A percentile compares a stretch with the other conserved stretches of the same genome.
phyloP scores from a whole-genome alignment of 2,329 filamentous ascomycete species.

The Arthrobotrys pseudoclavata region DNA sequence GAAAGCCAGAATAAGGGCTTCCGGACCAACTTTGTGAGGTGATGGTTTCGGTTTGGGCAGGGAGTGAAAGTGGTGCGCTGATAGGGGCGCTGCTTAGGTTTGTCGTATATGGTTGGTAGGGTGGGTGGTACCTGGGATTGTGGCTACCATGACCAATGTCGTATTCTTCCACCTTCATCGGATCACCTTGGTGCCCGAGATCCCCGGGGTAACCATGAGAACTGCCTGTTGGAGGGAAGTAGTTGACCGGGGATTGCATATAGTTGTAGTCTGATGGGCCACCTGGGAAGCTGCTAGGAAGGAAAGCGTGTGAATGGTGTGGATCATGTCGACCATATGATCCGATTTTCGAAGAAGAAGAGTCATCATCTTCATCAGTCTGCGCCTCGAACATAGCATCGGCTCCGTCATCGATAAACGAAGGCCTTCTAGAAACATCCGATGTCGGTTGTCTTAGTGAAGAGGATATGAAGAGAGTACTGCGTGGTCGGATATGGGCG shows the following conservation, averaged over 20 bases:
- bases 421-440: slow-evolving; percentile 52
- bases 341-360: slow-evolving; percentile 48
- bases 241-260: slow-evolving; percentile 45
- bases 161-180: slow-evolving; percentile 54
- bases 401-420: slow-evolving; percentile 56
- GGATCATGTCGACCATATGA: slow-evolving; percentile 53
- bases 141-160: slow-evolving; percentile 44
- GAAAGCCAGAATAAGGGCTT: slow-evolving; percentile 51
- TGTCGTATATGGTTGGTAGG: slow-evolving; percentile 50
- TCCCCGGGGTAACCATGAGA: slow-evolving; percentile 51
- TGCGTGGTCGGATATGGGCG: slow-evolving; percentile 39
- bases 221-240: slow-evolving; percentile 53
- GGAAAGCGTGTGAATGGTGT: slow-evolving; percentile 51
- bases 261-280: slow-evolving; percentile 56
- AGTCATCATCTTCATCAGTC: slow-evolving; percentile 55
- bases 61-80: slow-evolving; percentile 50
- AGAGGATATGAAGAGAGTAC: slow-evolving; percentile 54
- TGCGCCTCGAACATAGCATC: slow-evolving; percentile 54
- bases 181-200: slow-evolving; percentile 31
- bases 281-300: slow-evolving; percentile 54
- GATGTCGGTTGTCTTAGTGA: slow-evolving; percentile 56
- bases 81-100: slow-evolving; percentile 48
- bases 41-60: slow-evolving; percentile 50
- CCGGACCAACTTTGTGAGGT: slow-evolving; percentile 58
- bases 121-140: slow-evolving; percentile 49